phyloP scores from a whole-genome alignment of 257 asterid genomes.

The Perilla frutescens region DNA sequence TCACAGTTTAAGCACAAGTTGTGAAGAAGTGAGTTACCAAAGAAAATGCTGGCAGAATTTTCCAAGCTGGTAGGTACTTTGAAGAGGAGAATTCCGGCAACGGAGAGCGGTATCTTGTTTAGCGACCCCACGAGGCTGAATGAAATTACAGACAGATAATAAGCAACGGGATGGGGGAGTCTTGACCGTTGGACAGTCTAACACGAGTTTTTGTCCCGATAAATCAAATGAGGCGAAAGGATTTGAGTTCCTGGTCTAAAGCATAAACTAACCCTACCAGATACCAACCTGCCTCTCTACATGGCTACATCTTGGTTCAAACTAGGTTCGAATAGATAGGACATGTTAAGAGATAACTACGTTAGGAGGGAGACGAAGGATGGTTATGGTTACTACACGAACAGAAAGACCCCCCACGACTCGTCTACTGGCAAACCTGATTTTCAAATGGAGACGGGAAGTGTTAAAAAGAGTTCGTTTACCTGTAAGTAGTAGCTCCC shows the following conservation, averaged over 20 bases:
- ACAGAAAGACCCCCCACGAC: no score
- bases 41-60: conserved; percentile 82
- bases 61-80: conserved; percentile 82
- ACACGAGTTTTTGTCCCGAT: no score
- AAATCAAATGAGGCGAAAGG: background rate
- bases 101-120: conserved; percentile 91
- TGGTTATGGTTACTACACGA: no score
- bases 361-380: no score
- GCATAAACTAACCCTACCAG: no score
- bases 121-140: conserved; percentile 92
- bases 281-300: no score
- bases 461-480: background rate
- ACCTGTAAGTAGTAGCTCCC: conserved; percentile 95
- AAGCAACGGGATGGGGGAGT: background rate
- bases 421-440: no score
- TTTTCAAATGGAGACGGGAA: background rate
- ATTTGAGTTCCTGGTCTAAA: no score
- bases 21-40: conserved; percentile 53
- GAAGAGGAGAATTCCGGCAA: conserved; percentile 90
- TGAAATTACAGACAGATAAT: conserved; percentile 1
- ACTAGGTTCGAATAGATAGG: no score
- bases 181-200: no score
- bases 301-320: no score
- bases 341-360: no score
- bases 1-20: background rate